A percentile compares a stretch with the other conserved stretches of the same genome.
Conservation (phyloP, 1,284 basidiomycete genomes). For the Melampsora americana region DNA sequence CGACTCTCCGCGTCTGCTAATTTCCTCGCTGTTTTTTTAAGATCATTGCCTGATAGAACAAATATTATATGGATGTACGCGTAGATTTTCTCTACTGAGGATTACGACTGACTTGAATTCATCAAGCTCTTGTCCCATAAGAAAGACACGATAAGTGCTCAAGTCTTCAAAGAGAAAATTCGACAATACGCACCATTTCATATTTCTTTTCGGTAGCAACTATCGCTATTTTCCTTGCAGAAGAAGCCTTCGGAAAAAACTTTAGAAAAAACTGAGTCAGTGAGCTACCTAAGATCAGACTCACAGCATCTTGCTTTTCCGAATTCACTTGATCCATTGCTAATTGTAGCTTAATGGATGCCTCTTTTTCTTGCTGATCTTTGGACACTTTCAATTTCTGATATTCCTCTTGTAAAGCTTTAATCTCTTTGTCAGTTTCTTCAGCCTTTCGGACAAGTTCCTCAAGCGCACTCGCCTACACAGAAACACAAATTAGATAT, state of each 20-base stretch:
- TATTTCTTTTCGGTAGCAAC: slow-evolving; percentile 33
- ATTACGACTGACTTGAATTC: slow-evolving; percentile 31
- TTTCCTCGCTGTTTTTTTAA: slow-evolving; percentile 20
- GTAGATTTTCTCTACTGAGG: too few species aligned
- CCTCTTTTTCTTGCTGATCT: slow-evolving; percentile 7
- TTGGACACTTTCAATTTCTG: slow-evolving; percentile 5
- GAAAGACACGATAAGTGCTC: neutral
- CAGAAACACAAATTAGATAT: neutral
- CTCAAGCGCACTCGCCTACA: neutral
- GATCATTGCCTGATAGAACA: slow-evolving; percentile 24
- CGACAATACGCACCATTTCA: slow-evolving; percentile 12
- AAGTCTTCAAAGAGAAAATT: neutral
- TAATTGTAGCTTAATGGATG: slow-evolving; percentile 9
- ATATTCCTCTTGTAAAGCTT: slow-evolving; percentile 12
- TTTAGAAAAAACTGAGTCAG: slow-evolving; percentile 2
- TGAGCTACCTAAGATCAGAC: neutral
- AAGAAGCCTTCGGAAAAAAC: slow-evolving; percentile 14
- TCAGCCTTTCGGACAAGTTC: neutral
- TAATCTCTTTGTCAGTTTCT: slow-evolving; percentile 3
- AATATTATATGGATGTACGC: slow-evolving; percentile 7
- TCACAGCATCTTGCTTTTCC: slow-evolving; percentile 9
- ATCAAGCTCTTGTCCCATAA: slow-evolving; percentile 14
- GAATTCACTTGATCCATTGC: slow-evolving; percentile 16
- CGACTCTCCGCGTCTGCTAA: slow-evolving; percentile 32
- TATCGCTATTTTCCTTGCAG: slow-evolving; percentile 17